Conservation (phyloP, 2,329 filamentous ascomycete species). For the Apiospora malaysiana region DNA sequence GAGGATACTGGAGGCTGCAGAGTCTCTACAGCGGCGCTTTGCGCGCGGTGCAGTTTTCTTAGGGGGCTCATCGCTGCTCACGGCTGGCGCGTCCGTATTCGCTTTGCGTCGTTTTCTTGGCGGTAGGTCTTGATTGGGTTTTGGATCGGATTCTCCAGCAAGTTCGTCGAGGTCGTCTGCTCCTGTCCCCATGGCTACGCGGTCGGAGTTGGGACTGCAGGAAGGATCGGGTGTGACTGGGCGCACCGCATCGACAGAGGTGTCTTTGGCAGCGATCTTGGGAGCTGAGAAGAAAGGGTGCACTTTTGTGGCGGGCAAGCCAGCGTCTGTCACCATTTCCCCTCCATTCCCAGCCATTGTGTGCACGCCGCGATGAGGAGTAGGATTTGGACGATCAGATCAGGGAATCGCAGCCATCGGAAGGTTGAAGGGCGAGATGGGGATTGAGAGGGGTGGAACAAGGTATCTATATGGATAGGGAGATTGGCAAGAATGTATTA, state of each 20-base stretch:
- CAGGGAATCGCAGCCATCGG: conserved; percentile 13
- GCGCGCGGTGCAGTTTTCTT: conserved; percentile 21
- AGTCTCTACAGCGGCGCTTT: conserved; percentile 29
- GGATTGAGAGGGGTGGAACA: neutral
- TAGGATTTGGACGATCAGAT: neutral
- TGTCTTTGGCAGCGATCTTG: conserved; percentile 29
- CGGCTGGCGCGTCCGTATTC: conserved; percentile 35
- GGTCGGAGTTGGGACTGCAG: conserved; percentile 38
- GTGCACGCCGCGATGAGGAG: neutral
- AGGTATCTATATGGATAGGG: neutral
- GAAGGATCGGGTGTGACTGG: conserved; percentile 41
- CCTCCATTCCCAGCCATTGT: conserved; percentile 13
- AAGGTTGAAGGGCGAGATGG: neutral
- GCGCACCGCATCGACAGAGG: conserved; percentile 25
- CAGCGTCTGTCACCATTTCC: neutral
- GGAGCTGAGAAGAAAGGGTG: conserved; percentile 60
- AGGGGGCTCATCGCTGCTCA: neutral
- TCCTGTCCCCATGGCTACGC: conserved; percentile 19
- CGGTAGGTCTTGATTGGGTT: neutral
- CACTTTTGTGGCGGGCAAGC: conserved; percentile 43
- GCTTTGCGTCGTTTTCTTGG: conserved; percentile 51
- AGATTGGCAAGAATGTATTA: neutral
- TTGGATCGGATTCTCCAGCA: neutral
- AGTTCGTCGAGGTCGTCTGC: conserved; percentile 25
- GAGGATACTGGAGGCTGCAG: conserved; percentile 28